Base-by-base conservation (phyloP, 306 rosid genomes). In the Echinosophora koreensis region DNA sequence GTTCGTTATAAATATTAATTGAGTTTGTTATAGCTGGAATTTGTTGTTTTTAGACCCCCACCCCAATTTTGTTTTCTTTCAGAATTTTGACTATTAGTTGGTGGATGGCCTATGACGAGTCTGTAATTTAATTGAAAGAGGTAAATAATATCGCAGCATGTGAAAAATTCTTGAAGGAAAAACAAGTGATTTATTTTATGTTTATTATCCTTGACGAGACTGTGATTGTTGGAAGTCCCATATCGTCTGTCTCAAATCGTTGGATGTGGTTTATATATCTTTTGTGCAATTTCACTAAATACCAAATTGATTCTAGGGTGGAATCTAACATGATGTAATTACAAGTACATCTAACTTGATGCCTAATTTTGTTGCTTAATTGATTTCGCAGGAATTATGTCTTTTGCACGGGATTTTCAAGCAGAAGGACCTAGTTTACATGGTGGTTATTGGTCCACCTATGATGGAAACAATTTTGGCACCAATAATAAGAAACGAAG, bases 361-460 rank as follows among this genome's bases (percentile, higher is more conserved):
- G 61, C 32, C 59, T 73, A 35, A 65, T 50, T 84, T 50, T 72
- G 55, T 12, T 60, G 28, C 11, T 59, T 8, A 16, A 66, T 1
- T 42, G 69, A 56, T 46, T 59, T 77, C 39, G 76, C 88, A 92
- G 97, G 89, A 83, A 67, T 47, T 44, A 95, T 95, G 99, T 77
- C 97, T 58, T 85, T 77, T 77, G 60, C 63, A 44, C 87, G 85
- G 68, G 87, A 89, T 84, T 83, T 74, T 39, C 87, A 79, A 65
- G 74, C 88, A 10, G 91, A 89, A 68, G 89, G 88, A 61, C 89
- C 61, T 22, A 77, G 55, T 16, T 52, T 76, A 57, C 77, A 76
- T 77, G 91, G 81, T 38, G 94, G 87, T 32, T 73, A 86, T 46
- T 73, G 91, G 86, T 67, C 89, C 42, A 66, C 88, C 15, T 61